phyloP scores from a whole-genome alignment of 2,329 filamentous ascomycete genomes.

The Pezicula neosporulosa region DNA sequence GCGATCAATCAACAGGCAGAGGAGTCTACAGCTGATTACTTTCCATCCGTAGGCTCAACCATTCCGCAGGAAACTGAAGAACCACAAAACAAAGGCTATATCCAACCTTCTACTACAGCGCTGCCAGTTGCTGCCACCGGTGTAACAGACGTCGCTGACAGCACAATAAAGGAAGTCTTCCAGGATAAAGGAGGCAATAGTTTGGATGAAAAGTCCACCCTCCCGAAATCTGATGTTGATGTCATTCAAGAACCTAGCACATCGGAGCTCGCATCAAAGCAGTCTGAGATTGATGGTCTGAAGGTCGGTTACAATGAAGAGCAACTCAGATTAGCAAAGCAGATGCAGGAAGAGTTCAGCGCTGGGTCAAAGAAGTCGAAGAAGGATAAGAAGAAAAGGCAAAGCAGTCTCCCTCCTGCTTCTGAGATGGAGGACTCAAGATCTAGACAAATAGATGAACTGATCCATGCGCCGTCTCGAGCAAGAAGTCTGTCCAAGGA shows the following conservation, averaged over 20 bases:
- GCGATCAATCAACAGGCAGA: conserved; percentile 3
- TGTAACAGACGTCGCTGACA: conserved; percentile 8
- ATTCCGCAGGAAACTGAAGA: neutral
- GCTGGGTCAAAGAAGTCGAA: conserved; percentile 21
- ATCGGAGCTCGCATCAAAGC: conserved; percentile 1
- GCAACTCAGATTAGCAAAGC: conserved; percentile 23
- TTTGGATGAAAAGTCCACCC: too few relatives aligned
- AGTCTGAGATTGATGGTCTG: conserved; percentile 15
- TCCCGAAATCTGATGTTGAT: conserved; percentile 3
- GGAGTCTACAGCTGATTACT: conserved; percentile 6
- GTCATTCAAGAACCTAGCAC: neutral
- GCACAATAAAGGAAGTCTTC: neutral
- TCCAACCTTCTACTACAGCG: conserved; percentile 1
- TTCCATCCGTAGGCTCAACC: conserved; percentile 3
- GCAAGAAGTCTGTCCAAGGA: conserved; percentile 23
- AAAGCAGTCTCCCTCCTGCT: conserved; percentile 20
- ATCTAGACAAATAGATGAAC: conserved; percentile 17
- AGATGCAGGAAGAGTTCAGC: conserved; percentile 22
- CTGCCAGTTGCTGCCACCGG: conserved; percentile 10
- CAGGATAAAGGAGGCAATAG: neutral
- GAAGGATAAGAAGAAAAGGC: conserved; percentile 27
- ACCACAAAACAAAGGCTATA: too few relatives aligned
- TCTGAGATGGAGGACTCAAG: conserved; percentile 16
- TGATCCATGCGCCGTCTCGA: conserved; percentile 11
- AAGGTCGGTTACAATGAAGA: conserved; percentile 19